Percentiles rank a stretch among this genome's conserved stretches.
Evolutionary conservation across 2,329 filamentous ascomycete genomes (phyloP).

Genomic region (Penicillium italicum): DNA sequence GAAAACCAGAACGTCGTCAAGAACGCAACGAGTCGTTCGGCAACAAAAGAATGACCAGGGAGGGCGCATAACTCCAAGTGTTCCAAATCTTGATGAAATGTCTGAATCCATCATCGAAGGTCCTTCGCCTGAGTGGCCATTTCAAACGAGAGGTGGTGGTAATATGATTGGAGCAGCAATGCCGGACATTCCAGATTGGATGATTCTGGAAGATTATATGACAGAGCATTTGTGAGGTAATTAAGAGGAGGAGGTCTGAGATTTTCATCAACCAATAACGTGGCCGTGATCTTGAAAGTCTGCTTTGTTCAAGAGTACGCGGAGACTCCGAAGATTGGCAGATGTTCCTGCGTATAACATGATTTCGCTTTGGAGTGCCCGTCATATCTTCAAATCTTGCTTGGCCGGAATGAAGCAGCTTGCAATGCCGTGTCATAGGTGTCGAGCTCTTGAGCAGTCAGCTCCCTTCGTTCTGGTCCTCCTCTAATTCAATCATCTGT

Average conservation of each 20-base stretch:
- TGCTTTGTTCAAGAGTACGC: not conserved
- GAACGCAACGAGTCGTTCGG: not conserved
- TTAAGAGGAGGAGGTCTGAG: not conserved
- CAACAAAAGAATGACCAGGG: not conserved
- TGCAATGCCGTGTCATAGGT: no score
- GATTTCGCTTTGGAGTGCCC: no score
- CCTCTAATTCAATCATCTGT: no score
- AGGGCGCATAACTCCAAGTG: not conserved
- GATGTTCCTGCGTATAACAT: not conserved
- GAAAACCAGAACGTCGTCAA: not conserved
- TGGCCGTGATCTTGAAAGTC: not conserved
- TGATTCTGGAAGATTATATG: conserved; percentile 24
- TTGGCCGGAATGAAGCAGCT: no score
- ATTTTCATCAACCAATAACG: not conserved
- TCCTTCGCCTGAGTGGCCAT: conserved; percentile 18
- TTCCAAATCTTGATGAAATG: not conserved
- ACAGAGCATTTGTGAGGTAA: conserved; percentile 19
- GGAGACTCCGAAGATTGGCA: not conserved
- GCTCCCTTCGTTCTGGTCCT: no score
- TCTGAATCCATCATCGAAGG: not conserved
- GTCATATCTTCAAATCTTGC: no score
- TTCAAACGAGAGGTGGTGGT: conserved; percentile 5
- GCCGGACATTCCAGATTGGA: conserved; percentile 26
- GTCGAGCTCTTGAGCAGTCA: no score
- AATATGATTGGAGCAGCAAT: conserved; percentile 11